A percentile compares a stretch with the other conserved stretches of the same genome.
phyloP scores from a whole-genome alignment of 2,329 filamentous ascomycete species.

The Bipolaris cookei region DNA sequence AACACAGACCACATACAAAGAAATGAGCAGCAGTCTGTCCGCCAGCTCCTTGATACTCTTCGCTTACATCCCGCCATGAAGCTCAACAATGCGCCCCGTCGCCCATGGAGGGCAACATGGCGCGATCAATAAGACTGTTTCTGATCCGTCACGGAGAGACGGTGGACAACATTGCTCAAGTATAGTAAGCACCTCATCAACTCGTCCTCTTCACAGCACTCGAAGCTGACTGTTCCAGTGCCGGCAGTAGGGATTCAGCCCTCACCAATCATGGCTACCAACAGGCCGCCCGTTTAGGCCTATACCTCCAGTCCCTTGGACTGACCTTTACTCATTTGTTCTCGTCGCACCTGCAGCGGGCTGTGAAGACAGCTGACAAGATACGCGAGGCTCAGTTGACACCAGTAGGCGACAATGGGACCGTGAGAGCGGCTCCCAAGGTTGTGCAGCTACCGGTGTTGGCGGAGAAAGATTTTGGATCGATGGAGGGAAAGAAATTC shows the following conservation, averaged over 20 bases:
- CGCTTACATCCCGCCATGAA: slow-evolving; percentile 23
- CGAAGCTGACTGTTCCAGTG: slow-evolving; percentile 58
- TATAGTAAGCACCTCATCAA: slow-evolving; percentile 63
- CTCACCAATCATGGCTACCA: slow-evolving; percentile 82
- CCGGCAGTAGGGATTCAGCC: slow-evolving; percentile 79
- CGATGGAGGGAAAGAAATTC: slow-evolving; percentile 70
- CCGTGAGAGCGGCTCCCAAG: slow-evolving; percentile 22
- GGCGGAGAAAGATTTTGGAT: slow-evolving; percentile 77
- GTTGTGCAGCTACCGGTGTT: slow-evolving; percentile 50
- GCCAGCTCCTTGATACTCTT: background rate
- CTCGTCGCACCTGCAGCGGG: slow-evolving; percentile 78
- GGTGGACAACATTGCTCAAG: slow-evolving; percentile 81
- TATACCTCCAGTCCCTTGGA: slow-evolving; percentile 67
- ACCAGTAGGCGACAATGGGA: background rate
- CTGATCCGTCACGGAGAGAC: slow-evolving; percentile 89
- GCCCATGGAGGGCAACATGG: slow-evolving; percentile 33
- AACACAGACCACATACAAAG: slow-evolving; percentile 18
- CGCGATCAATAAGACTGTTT: slow-evolving; percentile 65
- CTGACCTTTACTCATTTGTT: slow-evolving; percentile 75
- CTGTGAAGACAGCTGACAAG: slow-evolving; percentile 72
- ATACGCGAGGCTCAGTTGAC: slow-evolving; percentile 63
- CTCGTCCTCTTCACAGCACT: background rate
- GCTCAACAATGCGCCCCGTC: slow-evolving; percentile 13
- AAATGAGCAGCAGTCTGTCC: slow-evolving; percentile 7
- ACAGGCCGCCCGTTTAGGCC: slow-evolving; percentile 75